A percentile compares a stretch with the other conserved stretches of the same genome.
These are phyloP conservation scores for Apiospora arundinis DNA, from an alignment of 2,329 filamentous ascomycete genomes.

Conservation along the genomic window DNA sequence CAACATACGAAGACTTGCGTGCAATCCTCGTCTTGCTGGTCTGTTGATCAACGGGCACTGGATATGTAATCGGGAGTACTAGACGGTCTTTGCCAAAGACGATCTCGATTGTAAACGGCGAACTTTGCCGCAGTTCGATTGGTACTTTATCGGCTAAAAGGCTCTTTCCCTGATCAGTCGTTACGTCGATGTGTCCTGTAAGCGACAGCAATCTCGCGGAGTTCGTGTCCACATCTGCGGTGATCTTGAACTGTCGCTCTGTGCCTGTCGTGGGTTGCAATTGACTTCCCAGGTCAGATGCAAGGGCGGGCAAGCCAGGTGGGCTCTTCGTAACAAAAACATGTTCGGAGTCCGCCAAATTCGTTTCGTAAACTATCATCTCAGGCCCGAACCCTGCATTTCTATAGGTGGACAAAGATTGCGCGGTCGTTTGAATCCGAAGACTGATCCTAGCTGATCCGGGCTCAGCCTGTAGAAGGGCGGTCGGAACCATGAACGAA, in stretches of 20 bases:
- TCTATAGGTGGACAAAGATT: not conserved
- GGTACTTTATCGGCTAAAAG: conserved; percentile 46
- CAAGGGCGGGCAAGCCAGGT: conserved; percentile 34
- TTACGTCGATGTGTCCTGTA: conserved; percentile 48
- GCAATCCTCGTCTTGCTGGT: conserved; percentile 48
- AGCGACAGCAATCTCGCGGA: conserved; percentile 42
- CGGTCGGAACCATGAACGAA: conserved; percentile 49
- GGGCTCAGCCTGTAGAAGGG: conserved; percentile 36
- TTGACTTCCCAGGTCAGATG: not conserved
- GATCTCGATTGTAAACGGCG: conserved; percentile 49
- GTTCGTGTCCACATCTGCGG: conserved; percentile 37
- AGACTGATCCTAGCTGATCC: conserved; percentile 6
- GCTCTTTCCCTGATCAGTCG: conserved; percentile 40
- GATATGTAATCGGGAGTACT: conserved; percentile 46
- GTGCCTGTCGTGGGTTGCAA: not conserved
- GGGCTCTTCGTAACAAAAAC: conserved; percentile 47
- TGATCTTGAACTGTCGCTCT: conserved; percentile 30
- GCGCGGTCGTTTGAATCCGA: not conserved
- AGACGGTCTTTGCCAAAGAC: conserved; percentile 43
- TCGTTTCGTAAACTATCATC: conserved; percentile 8
- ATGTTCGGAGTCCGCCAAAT: conserved; percentile 13
- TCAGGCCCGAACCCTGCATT: conserved; percentile 4
- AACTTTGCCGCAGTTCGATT: conserved; percentile 45
- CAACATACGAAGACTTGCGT: conserved; percentile 51
- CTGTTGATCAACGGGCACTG: conserved; percentile 45